phyloP scores from a whole-genome alignment of 1,284 basidiomycete species.

The Irpex sp. region DNA sequence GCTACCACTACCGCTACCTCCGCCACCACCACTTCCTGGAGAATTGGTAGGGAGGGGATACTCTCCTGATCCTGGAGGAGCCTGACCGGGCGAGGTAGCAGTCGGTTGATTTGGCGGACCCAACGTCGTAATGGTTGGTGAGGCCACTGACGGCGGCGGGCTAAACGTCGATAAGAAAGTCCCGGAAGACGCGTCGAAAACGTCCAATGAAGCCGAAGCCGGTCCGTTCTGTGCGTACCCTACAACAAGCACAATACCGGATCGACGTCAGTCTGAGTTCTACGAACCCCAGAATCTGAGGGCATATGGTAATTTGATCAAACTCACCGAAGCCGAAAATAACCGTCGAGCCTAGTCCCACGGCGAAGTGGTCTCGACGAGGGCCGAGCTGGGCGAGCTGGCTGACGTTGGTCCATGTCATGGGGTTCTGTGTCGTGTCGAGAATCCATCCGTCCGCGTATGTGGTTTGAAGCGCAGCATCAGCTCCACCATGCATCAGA shows the following conservation, averaged over 20 bases:
- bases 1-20: slow-evolving; percentile 14
- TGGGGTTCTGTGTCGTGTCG: slow-evolving; percentile 52
- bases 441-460: slow-evolving; percentile 76
- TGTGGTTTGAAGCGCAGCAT: slow-evolving; percentile 49
- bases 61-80: slow-evolving; percentile 9
- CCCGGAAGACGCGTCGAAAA: slow-evolving; percentile 46
- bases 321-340: slow-evolving; percentile 76
- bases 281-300: neutral
- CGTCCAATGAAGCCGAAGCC: slow-evolving; percentile 44
- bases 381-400: slow-evolving; percentile 53
- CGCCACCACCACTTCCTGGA: slow-evolving; percentile 5
- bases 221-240: slow-evolving; percentile 55
- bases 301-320: neutral
- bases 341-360: slow-evolving; percentile 56
- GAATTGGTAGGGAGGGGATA: slow-evolving; percentile 8
- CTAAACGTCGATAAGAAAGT: slow-evolving; percentile 39
- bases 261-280: neutral
- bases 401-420: slow-evolving; percentile 52
- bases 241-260: slow-evolving; percentile 25
- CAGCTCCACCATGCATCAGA: slow-evolving; percentile 77
- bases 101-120: slow-evolving; percentile 20
- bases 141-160: slow-evolving; percentile 32
- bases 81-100: slow-evolving; percentile 2
- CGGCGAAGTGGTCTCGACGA: slow-evolving; percentile 71
- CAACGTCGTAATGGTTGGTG: slow-evolving; percentile 35